These are phyloP conservation scores for Rhypophila decipiens DNA, from an alignment of 495 filamentous ascomycete genomes.

Conservation along the genomic window DNA sequence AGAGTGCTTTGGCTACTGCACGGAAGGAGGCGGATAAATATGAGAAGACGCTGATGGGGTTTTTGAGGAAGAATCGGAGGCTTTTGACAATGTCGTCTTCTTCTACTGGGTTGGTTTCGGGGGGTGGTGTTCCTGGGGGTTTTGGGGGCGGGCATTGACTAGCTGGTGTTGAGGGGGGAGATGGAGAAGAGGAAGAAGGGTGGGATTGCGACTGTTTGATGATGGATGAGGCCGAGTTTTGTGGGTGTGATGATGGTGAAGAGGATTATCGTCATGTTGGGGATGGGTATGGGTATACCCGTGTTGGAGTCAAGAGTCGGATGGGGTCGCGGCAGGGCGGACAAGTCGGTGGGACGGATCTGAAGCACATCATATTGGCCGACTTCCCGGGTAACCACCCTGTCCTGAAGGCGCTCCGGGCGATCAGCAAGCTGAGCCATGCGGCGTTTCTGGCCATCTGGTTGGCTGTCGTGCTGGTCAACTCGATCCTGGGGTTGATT, in stretches of 20 bases:
- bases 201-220: neutral
- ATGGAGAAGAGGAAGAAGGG: neutral
- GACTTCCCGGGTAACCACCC: conserved; percentile 12
- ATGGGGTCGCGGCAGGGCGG: no score
- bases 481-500: conserved; percentile 17
- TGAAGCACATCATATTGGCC: conserved; percentile 3
- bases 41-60: conserved; percentile 57
- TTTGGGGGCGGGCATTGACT: conserved; percentile 27
- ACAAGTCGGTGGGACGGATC: neutral
- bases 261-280: no score
- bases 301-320: no score
- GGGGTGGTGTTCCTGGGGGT: neutral
- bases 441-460: conserved; percentile 21
- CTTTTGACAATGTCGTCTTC: conserved; percentile 22
- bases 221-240: neutral
- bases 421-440: conserved; percentile 11
- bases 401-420: conserved; percentile 13
- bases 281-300: no score
- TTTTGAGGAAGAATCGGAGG: conserved; percentile 57
- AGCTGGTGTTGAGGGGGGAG: conserved; percentile 1
- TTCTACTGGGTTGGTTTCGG: neutral
- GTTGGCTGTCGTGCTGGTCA: conserved; percentile 22
- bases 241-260: neutral
- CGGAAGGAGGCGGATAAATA: conserved; percentile 62
- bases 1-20: conserved; percentile 48